phyloP scores from a whole-genome alignment of 345 rosid species.

The Turritis glabra region DNA sequence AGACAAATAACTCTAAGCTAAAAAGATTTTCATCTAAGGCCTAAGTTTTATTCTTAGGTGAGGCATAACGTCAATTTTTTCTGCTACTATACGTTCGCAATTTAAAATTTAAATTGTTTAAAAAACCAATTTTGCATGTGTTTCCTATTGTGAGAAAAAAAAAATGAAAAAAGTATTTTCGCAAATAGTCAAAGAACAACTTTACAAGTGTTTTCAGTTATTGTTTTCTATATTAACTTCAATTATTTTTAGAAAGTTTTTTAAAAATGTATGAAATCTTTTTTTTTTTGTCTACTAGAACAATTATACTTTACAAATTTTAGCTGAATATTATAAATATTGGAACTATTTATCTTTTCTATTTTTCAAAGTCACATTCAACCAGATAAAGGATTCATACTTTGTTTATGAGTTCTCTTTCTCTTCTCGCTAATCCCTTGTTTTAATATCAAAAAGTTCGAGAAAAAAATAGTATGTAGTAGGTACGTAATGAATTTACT shows the following conservation, averaged over 20 bases:
- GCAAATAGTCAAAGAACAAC: background rate
- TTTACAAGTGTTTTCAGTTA: background rate
- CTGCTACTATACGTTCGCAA: no score
- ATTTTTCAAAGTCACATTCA: background rate
- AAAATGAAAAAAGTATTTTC: no score
- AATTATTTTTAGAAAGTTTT: no score
- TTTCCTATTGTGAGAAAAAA: no score
- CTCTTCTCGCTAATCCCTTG: background rate
- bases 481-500: background rate
- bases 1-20: no score
- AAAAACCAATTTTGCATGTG: no score
- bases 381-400: background rate
- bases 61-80: no score
- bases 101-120: no score
- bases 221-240: no score
- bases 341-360: background rate
- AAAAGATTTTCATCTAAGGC: no score
- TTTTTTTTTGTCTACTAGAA: background rate
- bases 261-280: background rate
- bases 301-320: background rate
- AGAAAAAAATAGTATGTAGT: background rate
- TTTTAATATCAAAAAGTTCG: background rate
- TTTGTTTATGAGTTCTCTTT: background rate
- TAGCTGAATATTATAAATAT: no score
- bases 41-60: no score